Evolutionary conservation across 179 eudicot species (phyloP).

Genomic region (Monotropa hypopitys): DNA sequence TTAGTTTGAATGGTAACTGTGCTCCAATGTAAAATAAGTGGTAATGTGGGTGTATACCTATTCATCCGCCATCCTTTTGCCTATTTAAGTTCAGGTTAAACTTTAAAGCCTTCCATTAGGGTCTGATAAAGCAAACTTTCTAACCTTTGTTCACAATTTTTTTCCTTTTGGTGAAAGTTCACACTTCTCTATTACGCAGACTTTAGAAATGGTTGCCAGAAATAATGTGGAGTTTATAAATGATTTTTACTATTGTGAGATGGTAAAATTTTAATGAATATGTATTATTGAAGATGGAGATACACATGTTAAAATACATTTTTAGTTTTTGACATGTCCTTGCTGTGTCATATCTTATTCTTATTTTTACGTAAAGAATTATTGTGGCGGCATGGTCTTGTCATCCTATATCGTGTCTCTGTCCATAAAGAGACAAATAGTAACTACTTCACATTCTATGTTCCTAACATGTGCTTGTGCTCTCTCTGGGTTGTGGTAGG

Average conservation of each 20-base stretch:
- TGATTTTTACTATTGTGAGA: background rate
- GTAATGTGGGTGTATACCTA: background rate
- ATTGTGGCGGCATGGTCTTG: background rate
- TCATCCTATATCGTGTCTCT: background rate
- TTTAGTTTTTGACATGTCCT: background rate
- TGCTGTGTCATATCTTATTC: background rate
- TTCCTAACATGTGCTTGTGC: background rate
- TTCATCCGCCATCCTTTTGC: background rate
- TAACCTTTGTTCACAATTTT: too few relatives aligned
- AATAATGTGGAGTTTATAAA: background rate
- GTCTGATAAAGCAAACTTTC: background rate
- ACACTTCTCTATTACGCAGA: background rate
- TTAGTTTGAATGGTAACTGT: background rate
- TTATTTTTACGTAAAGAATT: background rate
- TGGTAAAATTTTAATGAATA: background rate
- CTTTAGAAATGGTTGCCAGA: background rate
- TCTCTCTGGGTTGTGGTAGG: conserved; percentile 19
- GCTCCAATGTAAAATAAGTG: background rate
- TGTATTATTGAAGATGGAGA: background rate
- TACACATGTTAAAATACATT: background rate
- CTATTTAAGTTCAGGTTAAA: background rate
- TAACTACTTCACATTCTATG: background rate
- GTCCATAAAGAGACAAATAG: background rate
- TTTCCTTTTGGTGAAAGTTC: too few relatives aligned
- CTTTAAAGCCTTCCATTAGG: background rate